Evolutionary conservation across 1,284 basidiomycete genomes (phyloP), one percentile per base, ranked within the genome.

Genomic region (Caloboletus firmus): DNA sequence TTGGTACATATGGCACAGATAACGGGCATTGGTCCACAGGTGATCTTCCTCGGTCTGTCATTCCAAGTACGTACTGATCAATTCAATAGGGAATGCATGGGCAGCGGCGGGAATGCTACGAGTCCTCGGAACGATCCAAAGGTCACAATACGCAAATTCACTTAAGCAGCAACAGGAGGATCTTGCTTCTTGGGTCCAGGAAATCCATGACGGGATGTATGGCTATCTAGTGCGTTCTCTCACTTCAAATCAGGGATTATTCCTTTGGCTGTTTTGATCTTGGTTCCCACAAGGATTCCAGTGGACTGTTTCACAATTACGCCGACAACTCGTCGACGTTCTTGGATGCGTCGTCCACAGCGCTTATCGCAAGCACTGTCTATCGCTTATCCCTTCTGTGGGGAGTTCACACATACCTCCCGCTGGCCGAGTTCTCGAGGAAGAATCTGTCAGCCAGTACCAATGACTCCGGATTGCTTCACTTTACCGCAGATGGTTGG

Each of bases 61-160:
- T 28, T n/a, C 3, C 2, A 17, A 12, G 28, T 37, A 5, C 30
- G 17, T 20, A 5, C 26, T 51, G 1, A 64, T 26, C 10, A 1
- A 22, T 12, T 1, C 13, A 11, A 30, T 46, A 87, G 91, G 93
- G 0, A 93, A 94, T 52, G 92, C 78, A 0, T 95, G 92, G 93
- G 92, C 86, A 0, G 85, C 89, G 0, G 89, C 87, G 5, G 93
- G 92, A 0, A 93, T 93, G 80, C 75, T 90, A 5, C 84, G 91
- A n/a, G 91, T 93, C 1, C 74, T 89, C 2, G 85, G 82, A 0
- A 91, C 89, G 5, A 85, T 93, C 52, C 73, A 81, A 58, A 76
- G 83, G 51, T 89, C 88, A 1, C 72, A 78, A 44, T 89, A 76
- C 55, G 73, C 79, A 1, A 67, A 71, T 20, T 64, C 71, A 2